Base-by-base conservation (phyloP, 257 asterid species). In the Misopates orontium region DNA sequence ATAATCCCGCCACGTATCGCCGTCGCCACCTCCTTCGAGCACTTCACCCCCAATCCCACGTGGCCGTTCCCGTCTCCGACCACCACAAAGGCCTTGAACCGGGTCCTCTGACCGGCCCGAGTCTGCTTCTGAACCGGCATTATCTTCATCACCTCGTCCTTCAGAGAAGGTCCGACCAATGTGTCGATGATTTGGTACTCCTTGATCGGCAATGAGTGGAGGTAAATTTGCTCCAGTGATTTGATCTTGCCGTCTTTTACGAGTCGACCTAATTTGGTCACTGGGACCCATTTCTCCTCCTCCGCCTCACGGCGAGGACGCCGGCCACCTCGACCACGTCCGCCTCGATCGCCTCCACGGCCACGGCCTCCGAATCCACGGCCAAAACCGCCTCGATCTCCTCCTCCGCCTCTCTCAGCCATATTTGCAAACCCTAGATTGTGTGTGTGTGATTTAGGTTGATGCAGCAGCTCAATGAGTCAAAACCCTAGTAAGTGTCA, bases 51-150 rank as follows among this genome's bases (percentile, higher is more conserved):
- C 40, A 84, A 50, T 0, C 90, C 90, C 2, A 84, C 90, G 20
- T 84, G 90, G 1, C 90, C 90, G 32, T 84, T 84, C 0, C 80
- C 77, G 28, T 84, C 90, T 0, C 90, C 90, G 8, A 84, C 90
- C 0, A 84, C 90, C 0, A 84, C 85, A 18, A 84, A 84, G 0
- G 90, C 90, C 80, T 84, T 84, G 77, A 84, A 84, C 61, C 90
- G 51, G 66, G 90, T 84, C 28, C 90, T 60, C 67, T 84, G 90
- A 17, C 90, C 90, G 8, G 90, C 90, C 25, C 90, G 78, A 17
- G 90, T 84, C 61, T 84, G 90, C 56, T 84, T 84, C 78, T 84
- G 90, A 1, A 84, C 90, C 15, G 90, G 84, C 85, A 81, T 79
- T 70, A 84, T 84, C 20, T 84, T 84, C 90, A 84, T 81, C 10